Evolutionary conservation across 129 eudicot species (phyloP).

Genomic region (Oenanthe sinensis): DNA sequence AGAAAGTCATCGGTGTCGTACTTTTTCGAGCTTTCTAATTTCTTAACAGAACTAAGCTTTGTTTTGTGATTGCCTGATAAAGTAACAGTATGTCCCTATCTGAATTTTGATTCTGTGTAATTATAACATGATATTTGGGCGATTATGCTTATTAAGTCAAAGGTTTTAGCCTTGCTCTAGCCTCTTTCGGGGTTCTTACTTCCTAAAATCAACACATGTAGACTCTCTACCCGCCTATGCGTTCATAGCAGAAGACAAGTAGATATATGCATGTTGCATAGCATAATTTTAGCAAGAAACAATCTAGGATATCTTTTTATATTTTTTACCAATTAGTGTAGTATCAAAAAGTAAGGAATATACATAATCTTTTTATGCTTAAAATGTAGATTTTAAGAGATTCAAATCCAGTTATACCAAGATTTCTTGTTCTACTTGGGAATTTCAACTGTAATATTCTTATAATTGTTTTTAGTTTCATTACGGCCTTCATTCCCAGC

Average conservation of each 20-base stretch:
- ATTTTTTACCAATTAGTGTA: neutral
- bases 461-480: neutral
- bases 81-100: neutral
- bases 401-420: neutral
- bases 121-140: neutral
- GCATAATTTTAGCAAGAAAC: neutral
- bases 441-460: neutral
- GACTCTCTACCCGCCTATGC: neutral
- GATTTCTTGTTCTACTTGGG: neutral
- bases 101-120: neutral
- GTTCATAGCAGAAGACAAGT: neutral
- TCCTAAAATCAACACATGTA: neutral
- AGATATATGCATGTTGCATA: neutral
- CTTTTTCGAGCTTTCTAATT: neutral
- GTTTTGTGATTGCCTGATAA: neutral
- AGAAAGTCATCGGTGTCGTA: neutral
- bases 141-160: neutral
- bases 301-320: neutral
- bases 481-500: slow-evolving; percentile 18
- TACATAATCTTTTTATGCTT: neutral
- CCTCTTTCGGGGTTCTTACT: neutral
- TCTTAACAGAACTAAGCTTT: neutral
- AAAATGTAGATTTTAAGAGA: neutral
- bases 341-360: neutral
- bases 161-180: neutral